Evolutionary conservation across 257 asterid genomes (phyloP).

Genomic region (Rhazya stricta): DNA sequence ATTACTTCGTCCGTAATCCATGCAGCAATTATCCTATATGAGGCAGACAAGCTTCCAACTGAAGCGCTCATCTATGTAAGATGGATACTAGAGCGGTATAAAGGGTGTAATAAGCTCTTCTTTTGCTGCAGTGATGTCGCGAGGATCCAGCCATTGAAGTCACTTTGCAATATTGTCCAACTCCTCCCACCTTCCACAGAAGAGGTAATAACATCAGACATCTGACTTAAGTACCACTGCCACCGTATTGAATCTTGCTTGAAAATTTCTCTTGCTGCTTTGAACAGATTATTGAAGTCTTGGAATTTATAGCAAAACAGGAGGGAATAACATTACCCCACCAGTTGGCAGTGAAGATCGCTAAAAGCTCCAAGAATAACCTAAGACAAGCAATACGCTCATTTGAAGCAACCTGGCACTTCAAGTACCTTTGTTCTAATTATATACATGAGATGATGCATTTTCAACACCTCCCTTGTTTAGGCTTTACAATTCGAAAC

Average conservation of each 20-base stretch:
- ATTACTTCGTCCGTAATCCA: slow-evolving; percentile 10
- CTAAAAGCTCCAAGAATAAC: slow-evolving; percentile 64
- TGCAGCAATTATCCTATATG: slow-evolving; percentile 66
- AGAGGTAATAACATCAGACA: slow-evolving; percentile 40
- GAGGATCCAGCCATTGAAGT: slow-evolving; percentile 51
- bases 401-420: slow-evolving; percentile 78
- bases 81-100: slow-evolving; percentile 71
- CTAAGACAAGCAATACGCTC: slow-evolving; percentile 86
- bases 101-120: slow-evolving; percentile 58
- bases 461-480: slow-evolving; percentile 6
- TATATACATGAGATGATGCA: background rate
- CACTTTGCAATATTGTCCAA: slow-evolving; percentile 60
- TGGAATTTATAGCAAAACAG: slow-evolving; percentile 57
- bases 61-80: slow-evolving; percentile 63
- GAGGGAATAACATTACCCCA: slow-evolving; percentile 56
- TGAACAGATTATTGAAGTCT: slow-evolving; percentile 55
- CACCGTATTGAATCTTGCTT: background rate
- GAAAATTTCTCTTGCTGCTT: background rate
- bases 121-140: slow-evolving; percentile 79
- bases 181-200: slow-evolving; percentile 68
- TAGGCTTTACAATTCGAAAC: background rate
- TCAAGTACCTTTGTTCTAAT: slow-evolving; percentile 35
- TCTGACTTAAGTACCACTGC: background rate
- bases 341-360: slow-evolving; percentile 51
- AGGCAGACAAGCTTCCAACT: slow-evolving; percentile 65